Conservation (phyloP, 768 basidiomycete species). For the Suillus placidus region DNA sequence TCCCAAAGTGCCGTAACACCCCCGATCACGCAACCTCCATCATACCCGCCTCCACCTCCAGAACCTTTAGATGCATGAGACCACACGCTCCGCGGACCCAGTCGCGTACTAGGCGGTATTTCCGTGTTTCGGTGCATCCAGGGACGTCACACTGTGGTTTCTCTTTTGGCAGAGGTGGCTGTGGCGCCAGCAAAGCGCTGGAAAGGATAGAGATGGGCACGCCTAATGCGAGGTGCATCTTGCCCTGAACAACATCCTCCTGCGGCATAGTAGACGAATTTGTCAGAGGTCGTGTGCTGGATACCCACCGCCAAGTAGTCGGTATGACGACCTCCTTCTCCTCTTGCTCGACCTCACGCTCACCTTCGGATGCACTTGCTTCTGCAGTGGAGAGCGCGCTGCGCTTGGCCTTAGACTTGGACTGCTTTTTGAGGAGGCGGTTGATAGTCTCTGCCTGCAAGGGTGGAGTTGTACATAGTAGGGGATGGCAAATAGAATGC, state of each 20-base stretch:
- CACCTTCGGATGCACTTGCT: slow-evolving; percentile 38
- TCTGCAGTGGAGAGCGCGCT: slow-evolving; percentile 52
- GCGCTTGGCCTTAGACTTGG: slow-evolving; percentile 64
- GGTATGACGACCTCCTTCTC: slow-evolving; percentile 48
- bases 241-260: slow-evolving; percentile 11
- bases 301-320: slow-evolving; percentile 75
- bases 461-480: neutral
- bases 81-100: slow-evolving; percentile 66
- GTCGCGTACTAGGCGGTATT: slow-evolving; percentile 68
- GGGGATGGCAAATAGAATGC: slow-evolving; percentile 2
- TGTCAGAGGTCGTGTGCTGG: slow-evolving; percentile 44
- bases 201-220: slow-evolving; percentile 46
- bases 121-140: slow-evolving; percentile 57
- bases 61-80: slow-evolving; percentile 59
- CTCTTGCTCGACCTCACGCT: slow-evolving; percentile 21
- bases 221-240: slow-evolving; percentile 55
- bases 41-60: slow-evolving; percentile 40
- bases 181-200: slow-evolving; percentile 5
- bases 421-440: slow-evolving; percentile 84
- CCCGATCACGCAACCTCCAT: neutral
- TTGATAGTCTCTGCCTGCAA: slow-evolving; percentile 84
- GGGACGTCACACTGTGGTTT: slow-evolving; percentile 51
- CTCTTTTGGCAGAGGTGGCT: slow-evolving; percentile 15
- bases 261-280: slow-evolving; percentile 8
- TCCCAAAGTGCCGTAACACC: neutral